phyloP scores from a whole-genome alignment of 2,329 filamentous ascomycete species.

The Aspergillus spinulosporus region DNA sequence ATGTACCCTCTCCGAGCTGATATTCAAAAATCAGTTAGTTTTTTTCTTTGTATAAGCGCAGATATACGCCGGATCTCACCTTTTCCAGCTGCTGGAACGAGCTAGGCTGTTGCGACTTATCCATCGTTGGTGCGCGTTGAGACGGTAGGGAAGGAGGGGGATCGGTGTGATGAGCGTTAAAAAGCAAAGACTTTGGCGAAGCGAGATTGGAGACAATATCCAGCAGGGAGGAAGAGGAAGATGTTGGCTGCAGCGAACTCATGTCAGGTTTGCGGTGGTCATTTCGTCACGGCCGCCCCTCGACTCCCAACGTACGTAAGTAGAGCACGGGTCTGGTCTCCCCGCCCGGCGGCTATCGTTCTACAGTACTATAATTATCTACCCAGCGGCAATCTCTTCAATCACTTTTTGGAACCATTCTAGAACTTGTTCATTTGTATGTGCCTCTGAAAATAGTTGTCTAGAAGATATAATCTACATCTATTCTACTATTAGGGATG shows the following conservation, averaged over 20 bases:
- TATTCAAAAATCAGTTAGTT: slow-evolving; percentile 3
- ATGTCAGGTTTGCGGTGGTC: slow-evolving; percentile 19
- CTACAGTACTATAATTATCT: slow-evolving; percentile 6
- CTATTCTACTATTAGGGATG: not conserved
- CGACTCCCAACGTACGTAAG: not conserved
- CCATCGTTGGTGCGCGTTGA: slow-evolving; percentile 60
- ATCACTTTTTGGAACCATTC: too few species aligned
- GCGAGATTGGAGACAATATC: slow-evolving; percentile 37
- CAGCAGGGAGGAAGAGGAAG: slow-evolving; percentile 23
- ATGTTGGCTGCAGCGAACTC: slow-evolving; percentile 23
- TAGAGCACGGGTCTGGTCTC: slow-evolving; percentile 3
- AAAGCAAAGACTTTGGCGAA: slow-evolving; percentile 41
- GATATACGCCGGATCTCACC: slow-evolving; percentile 30
- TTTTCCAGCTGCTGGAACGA: slow-evolving; percentile 99
- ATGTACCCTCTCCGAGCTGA: slow-evolving; percentile 90
- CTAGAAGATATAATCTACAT: slow-evolving; percentile 1
- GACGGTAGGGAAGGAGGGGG: slow-evolving; percentile 19
- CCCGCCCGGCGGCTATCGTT: slow-evolving; percentile 5
- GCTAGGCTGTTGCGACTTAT: slow-evolving; percentile 87
- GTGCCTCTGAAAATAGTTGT: not conserved
- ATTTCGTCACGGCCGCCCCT: slow-evolving; percentile 15
- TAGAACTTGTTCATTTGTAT: not conserved
- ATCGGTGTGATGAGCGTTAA: slow-evolving; percentile 23
- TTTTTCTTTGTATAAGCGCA: not conserved
- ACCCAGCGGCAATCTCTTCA: not conserved